Evolutionary conservation across 2,329 filamentous ascomycete species (phyloP).

Genomic region (Botrytis pseudocinerea): DNA sequence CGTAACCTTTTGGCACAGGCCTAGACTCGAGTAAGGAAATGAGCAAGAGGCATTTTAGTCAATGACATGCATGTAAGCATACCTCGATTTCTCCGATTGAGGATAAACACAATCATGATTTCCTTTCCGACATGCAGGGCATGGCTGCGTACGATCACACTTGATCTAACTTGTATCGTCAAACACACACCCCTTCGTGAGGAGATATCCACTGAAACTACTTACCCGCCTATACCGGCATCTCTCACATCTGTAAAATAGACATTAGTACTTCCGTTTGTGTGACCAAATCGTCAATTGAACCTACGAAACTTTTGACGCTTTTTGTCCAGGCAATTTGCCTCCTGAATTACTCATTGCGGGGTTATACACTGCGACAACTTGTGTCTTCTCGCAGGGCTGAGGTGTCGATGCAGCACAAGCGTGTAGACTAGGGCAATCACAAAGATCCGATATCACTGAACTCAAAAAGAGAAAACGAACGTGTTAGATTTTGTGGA

Average conservation of each 20-base stretch:
- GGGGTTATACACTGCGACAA: not conserved
- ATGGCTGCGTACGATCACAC: slow-evolving; percentile 54
- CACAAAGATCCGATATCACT: not conserved
- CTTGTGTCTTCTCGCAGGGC: not conserved
- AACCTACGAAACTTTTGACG: slow-evolving; percentile 22
- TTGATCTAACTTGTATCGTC: slow-evolving; percentile 45
- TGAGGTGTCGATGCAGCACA: not conserved
- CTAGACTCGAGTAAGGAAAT: slow-evolving; percentile 34
- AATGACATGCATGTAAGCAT: not conserved
- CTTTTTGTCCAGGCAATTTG: not conserved
- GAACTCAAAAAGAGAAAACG: not conserved
- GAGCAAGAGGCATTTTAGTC: not conserved
- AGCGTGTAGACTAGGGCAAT: not conserved
- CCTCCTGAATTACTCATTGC: slow-evolving; percentile 10
- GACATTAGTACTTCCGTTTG: not conserved
- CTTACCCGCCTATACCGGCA: slow-evolving; percentile 48
- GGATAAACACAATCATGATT: slow-evolving; percentile 45
- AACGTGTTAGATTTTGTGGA: not conserved
- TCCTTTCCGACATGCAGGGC: slow-evolving; percentile 50
- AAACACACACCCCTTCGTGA: not conserved
- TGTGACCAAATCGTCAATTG: not conserved
- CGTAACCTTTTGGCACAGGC: slow-evolving; percentile 49
- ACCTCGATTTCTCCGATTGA: slow-evolving; percentile 48
- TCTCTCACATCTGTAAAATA: slow-evolving; percentile 44
- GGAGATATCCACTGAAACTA: not conserved